Base-by-base conservation (phyloP, 331 rosid genomes). In the Ulmus americana region DNA sequence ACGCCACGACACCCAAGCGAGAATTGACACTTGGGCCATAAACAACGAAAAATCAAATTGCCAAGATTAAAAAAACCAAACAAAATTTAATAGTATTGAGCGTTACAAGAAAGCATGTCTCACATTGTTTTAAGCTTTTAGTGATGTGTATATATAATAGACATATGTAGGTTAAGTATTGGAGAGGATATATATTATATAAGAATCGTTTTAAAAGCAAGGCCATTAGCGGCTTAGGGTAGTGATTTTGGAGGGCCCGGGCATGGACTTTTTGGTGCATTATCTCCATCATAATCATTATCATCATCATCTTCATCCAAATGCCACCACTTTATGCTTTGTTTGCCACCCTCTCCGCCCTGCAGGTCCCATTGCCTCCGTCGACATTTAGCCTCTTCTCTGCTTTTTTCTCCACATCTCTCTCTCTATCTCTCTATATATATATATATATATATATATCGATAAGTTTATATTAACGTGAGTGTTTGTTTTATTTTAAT, bases 361-460 rank as follows among this genome's bases (percentile, higher is more conserved):
- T n/a, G 39, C 80, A 58, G 60, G 69, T 39, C 72, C 76, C 73
- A 61, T 71, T 42, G 68, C 56, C 73, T 15, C 76, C 68, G 65
- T 43, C n/a, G n/a, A n/a, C 63, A 71, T 15, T 28, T 63, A n/a
- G 67, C 46, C 67, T 41, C 38, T 67, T 50, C 8, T 6, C 39
- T n/a, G n/a, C n/a, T n/a, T 2, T 47, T 48, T 20, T 7, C 43
- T 48, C 67, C 20, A 0, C 10, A 20, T 11, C 6, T n/a, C n/a
- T 63, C 22, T 42, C 63, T n/a, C 44, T 28, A 14, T 6, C 61
- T 11, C 2, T n/a, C n/a, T n/a, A n/a, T n/a, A n/a, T n/a, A n/a
- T n/a, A n/a, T n/a, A n/a, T n/a, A n/a, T n/a, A n/a, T n/a, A n/a
- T n/a, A n/a, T n/a, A n/a, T n/a, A n/a, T n/a, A n/a, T n/a, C n/a